phyloP scores from a whole-genome alignment of 2,329 filamentous ascomycete genomes.

The Colletotrichum viniferum region DNA sequence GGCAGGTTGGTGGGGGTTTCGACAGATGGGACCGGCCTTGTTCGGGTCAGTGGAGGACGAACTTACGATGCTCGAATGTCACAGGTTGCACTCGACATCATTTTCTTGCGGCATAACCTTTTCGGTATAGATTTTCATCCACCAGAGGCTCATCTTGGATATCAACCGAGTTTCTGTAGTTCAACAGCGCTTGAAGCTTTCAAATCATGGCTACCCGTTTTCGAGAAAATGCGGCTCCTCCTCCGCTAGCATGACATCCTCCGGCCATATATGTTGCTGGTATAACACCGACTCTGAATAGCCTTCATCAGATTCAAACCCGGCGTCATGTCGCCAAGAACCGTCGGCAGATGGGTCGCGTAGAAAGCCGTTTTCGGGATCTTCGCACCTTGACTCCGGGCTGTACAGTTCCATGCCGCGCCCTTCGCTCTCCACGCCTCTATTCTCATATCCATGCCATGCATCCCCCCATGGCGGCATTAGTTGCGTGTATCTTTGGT shows the following conservation, averaged over 20 bases:
- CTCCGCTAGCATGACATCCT: neutral
- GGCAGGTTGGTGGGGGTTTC: neutral
- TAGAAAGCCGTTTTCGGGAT: neutral
- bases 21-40: neutral
- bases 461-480: neutral
- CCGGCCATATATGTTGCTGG: neutral
- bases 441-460: neutral
- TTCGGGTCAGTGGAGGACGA: neutral
- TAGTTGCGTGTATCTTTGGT: neutral
- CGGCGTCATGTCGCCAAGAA: neutral
- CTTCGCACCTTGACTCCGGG: neutral
- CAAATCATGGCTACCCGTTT: neutral
- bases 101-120: slow-evolving; percentile 8
- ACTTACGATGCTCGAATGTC: slow-evolving; percentile 2
- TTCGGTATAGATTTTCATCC: neutral
- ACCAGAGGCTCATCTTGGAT: neutral
- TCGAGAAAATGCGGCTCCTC: neutral
- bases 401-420: neutral
- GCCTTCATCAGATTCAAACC: neutral
- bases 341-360: neutral
- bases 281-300: neutral
- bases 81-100: slow-evolving; percentile 11
- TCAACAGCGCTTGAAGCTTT: slow-evolving; percentile 20
- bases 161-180: neutral
- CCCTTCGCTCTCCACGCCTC: neutral